Base-by-base conservation (phyloP, 345 rosid species). In the Tarenaya hassleriana region DNA sequence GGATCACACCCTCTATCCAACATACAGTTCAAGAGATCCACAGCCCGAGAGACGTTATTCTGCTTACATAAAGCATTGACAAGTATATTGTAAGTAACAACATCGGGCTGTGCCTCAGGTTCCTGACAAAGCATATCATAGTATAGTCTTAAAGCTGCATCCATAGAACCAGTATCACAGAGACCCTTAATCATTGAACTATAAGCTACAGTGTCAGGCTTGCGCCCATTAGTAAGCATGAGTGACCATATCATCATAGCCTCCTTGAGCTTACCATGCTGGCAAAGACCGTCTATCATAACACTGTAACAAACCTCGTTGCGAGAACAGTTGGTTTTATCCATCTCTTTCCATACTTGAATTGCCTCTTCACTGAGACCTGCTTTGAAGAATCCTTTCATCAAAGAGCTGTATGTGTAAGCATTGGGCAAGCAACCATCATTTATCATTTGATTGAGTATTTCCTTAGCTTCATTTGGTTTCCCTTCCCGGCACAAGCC, bases 181-280 rank as follows among this genome's bases (percentile, higher is more conserved):
- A 83, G 76, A 52, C 98, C 98, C 58, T 79, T 78, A 61, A 92
- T 88, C 79, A 92, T 75, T 47, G 95, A 85, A 65, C 83, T 78
- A 64, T 83, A 92, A 16, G 91, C 74, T 60, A 92, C 82, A 21
- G 73, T 79, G 69, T 92, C 97, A 47, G 88, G 90, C 61, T 63
- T 78, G 60, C 61, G 72, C 66, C 97, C 98, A 34, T 66, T 66
- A 16, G 67, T 69, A 59, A 83, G 53, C 88, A 92, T 85, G 47
- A 76, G 75, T 50, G 80, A 69, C 98, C 98, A 92, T 19, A 74
- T 66, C 64, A 68, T 78, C 70, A 14, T 72, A 49, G 97, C 98
- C 56, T 88, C 88, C 18, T 50, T 60, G 48, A 81, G 68, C 39
- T 69, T 74, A 39, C 91, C 91, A 64, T 60, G 73, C 61, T 75